Evolutionary conservation across 257 asterid species (phyloP), one percentile per base, ranked within the genome.

Genomic region (Solanum rostratum): DNA sequence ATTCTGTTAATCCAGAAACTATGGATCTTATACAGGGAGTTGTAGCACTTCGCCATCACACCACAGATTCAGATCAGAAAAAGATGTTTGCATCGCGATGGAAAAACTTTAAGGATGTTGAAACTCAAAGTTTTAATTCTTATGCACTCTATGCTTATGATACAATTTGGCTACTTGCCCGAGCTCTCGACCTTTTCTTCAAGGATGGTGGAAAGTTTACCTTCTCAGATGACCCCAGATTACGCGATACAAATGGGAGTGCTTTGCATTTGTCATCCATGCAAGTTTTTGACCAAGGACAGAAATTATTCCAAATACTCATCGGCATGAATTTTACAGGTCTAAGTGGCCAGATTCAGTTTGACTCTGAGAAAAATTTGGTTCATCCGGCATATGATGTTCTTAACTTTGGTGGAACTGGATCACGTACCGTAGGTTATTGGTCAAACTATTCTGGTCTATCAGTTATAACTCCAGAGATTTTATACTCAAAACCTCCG

Each of bases 91-190:
- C 59, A 50, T 85, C 92, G 46, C 88, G 84, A 12, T 94, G 94
- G 95, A 83, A 73, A 55, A 88, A 81, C 70, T 49, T 90, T 13
- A 89, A 88, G 80, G 76, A 84, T 73, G 87, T 68, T 53, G 62
- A 62, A 53, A 86, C 90, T 33, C 14, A 82, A 6, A 87, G 76
- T 71, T 92, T 89, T 55, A 92, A 92, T 33, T 89, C 97, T 2
- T 94, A 89, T 49, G 97, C 97, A 45, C 91, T 91, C n/a, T 92
- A 91, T 53, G 93, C 94, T 49, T 94, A 94, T 15, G 97, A 94
- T 85, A 84, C 97, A 1, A 91, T 91, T 20, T 94, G 97, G 97
- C 71, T 94, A 57, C 70, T 92, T 59, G 97, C 97, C 62, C 93
- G 89, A 5, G 97, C 94, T n/a, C 92, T 94, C 16, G 91, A 94